These are phyloP conservation scores for Digitaria exilis DNA, from an alignment of 202 grass and related monocot species.

Conservation along the genomic window DNA sequence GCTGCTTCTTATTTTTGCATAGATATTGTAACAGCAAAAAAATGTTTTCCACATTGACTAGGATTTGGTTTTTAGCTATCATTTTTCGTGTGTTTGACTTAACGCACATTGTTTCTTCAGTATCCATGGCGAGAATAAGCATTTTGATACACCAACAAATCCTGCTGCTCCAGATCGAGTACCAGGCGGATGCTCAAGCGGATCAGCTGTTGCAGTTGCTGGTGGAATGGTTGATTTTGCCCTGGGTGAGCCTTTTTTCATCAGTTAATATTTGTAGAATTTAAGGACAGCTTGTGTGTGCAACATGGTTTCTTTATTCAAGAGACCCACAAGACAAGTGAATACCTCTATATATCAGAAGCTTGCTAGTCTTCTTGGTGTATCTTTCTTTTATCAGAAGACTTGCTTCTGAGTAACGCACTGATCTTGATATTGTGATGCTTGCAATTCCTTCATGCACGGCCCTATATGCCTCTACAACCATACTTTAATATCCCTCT, in stretches of 20 bases:
- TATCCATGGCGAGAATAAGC: slow-evolving; percentile 88
- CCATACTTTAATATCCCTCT: not conserved
- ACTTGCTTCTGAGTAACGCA: not conserved
- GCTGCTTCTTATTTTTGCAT: not conserved
- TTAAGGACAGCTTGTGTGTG: not conserved
- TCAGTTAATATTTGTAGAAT: slow-evolving; percentile 11
- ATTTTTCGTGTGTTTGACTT: slow-evolving; percentile 21
- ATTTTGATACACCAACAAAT: slow-evolving; percentile 86
- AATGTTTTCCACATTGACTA: slow-evolving; percentile 30
- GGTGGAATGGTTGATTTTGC: slow-evolving; percentile 90
- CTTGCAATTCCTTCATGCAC: not conserved
- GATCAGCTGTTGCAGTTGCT: slow-evolving; percentile 94
- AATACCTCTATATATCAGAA: not conserved
- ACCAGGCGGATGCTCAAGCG: slow-evolving; percentile 94
- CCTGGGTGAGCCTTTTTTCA: slow-evolving; percentile 60
- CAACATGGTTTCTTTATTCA: slow-evolving; percentile 10
- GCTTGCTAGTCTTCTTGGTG: slow-evolving; percentile 13
- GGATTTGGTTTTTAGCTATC: not conserved
- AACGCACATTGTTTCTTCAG: slow-evolving; percentile 47
- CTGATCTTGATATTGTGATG: not conserved
- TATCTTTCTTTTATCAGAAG: slow-evolving; percentile 2
- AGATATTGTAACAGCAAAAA: not conserved
- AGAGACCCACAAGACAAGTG: not conserved
- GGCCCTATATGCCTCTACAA: not conserved
- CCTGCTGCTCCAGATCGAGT: slow-evolving; percentile 61